Conservation (phyloP, 2,329 filamentous ascomycete genomes). For the Botryotinia globosa region DNA sequence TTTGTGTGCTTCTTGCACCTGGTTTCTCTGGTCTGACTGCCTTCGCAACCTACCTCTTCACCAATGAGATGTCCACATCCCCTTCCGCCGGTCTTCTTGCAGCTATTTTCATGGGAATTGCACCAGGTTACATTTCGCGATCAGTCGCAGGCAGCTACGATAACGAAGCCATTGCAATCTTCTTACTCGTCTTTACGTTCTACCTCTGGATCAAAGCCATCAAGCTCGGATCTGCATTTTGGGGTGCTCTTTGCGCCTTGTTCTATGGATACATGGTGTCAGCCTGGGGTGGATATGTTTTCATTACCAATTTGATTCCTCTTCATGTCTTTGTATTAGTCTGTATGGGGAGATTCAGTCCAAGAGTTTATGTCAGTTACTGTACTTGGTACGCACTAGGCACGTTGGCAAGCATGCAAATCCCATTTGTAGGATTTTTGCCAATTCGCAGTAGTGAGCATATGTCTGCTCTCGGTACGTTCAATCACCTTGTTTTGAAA, state of each 20-base stretch:
- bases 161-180: slow-evolving; percentile 99
- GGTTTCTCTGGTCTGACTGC: slow-evolving; percentile 93
- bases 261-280: slow-evolving; percentile 99
- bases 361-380: slow-evolving; percentile 91
- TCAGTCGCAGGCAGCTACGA: slow-evolving; percentile 98
- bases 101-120: slow-evolving; percentile 94
- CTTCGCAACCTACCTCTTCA: slow-evolving; percentile 88
- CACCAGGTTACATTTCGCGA: slow-evolving; percentile 94
- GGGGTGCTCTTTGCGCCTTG: slow-evolving; percentile 88
- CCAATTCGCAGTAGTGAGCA: slow-evolving; percentile 97
- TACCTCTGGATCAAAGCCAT: slow-evolving; percentile 98
- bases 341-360: slow-evolving; percentile 95
- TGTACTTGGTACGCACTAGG: slow-evolving; percentile 97
- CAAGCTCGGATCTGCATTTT: slow-evolving; percentile 94
- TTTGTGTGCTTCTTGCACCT: slow-evolving; percentile 93
- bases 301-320: slow-evolving; percentile 96
- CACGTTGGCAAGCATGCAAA: slow-evolving; percentile 97
- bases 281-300: slow-evolving; percentile 98
- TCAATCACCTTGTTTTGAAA: slow-evolving; percentile 18
- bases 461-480: slow-evolving; percentile 88
- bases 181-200: slow-evolving; percentile 97
- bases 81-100: slow-evolving; percentile 92
- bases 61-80: slow-evolving; percentile 94
- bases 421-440: slow-evolving; percentile 96
- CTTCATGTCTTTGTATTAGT: slow-evolving; percentile 92